A percentile compares a stretch with the other conserved stretches of the same genome.
phyloP scores from a whole-genome alignment of 1,284 basidiomycete species.

The Tilletia caries region DNA sequence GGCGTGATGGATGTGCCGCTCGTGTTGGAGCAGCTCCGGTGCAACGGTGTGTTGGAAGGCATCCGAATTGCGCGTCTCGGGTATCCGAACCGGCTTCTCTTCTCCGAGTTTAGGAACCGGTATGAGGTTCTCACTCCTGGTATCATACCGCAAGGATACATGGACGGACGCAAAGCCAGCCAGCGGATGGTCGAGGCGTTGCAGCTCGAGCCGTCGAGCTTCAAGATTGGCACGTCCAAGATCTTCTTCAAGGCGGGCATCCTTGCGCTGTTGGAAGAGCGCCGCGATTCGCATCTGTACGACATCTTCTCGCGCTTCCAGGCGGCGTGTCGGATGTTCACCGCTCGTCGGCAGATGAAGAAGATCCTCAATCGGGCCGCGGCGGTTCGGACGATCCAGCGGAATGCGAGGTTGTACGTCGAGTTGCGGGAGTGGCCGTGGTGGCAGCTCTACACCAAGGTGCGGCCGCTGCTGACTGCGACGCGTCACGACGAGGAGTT shows the following conservation, averaged over 20 bases:
- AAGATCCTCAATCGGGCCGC: conserved; percentile 90
- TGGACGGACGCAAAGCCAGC: conserved; percentile 94
- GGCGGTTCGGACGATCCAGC: conserved; percentile 86
- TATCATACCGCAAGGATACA: conserved; percentile 85
- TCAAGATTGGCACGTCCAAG: conserved; percentile 92
- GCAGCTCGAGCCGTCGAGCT: conserved; percentile 78
- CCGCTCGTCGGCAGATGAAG: conserved; percentile 82
- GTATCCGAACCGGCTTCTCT: conserved; percentile 93
- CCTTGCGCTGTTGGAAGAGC: conserved; percentile 93
- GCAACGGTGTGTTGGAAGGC: conserved; percentile 98
- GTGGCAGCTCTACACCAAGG: conserved; percentile 95
- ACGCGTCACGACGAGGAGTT: conserved; percentile 91
- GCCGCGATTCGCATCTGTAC: conserved; percentile 78
- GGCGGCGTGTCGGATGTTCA: conserved; percentile 78
- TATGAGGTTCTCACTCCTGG: conserved; percentile 94
- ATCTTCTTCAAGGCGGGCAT: conserved; percentile 99
- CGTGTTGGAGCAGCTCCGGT: conserved; percentile 92
- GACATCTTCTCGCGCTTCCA: conserved; percentile 87
- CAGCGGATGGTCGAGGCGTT: conserved; percentile 86
- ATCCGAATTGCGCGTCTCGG: conserved; percentile 96
- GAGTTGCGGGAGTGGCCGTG: conserved; percentile 91
- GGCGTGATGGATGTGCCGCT: conserved; percentile 88
- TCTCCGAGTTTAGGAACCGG: conserved; percentile 93
- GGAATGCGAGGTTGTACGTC: conserved; percentile 82
- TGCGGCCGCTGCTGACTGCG: conserved; percentile 86